A percentile compares a stretch with the other conserved stretches of the same genome.
These are phyloP conservation scores for Colletotrichum sp. DNA, from an alignment of 2,329 filamentous ascomycete species.

Conservation along the genomic window DNA sequence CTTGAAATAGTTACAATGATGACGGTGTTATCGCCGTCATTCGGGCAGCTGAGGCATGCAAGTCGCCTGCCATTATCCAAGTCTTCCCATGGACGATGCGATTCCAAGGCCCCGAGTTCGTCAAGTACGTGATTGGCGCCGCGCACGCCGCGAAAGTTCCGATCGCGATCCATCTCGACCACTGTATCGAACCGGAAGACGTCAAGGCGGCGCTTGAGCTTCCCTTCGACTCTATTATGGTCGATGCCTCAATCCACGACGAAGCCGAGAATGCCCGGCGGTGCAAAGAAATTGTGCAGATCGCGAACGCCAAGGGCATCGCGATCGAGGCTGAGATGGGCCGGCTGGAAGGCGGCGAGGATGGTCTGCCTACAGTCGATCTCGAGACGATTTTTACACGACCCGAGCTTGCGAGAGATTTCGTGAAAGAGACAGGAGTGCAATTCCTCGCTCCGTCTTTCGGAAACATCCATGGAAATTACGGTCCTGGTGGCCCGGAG, in stretches of 20 bases:
- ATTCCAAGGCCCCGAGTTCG: constrained; percentile 57
- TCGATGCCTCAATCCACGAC: constrained; percentile 70
- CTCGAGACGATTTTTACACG: neutral
- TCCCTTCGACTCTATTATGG: constrained; percentile 68
- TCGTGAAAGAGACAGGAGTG: neutral
- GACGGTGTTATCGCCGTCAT: neutral
- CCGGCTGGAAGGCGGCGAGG: neutral
- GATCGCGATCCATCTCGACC: constrained; percentile 61
- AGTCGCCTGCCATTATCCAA: constrained; percentile 65
- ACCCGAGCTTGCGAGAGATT: neutral
- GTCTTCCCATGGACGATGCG: constrained; percentile 70
- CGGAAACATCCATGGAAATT: neutral
- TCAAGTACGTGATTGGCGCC: constrained; percentile 51
- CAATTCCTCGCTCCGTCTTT: neutral
- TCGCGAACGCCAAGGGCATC: constrained; percentile 64
- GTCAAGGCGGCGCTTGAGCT: constrained; percentile 34
- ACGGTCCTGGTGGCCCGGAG: neutral
- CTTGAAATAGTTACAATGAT: neutral
- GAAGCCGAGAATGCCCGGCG: constrained; percentile 64
- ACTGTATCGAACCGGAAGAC: constrained; percentile 47
- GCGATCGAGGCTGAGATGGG: constrained; percentile 65
- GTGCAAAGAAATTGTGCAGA: constrained; percentile 60
- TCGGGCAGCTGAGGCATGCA: neutral
- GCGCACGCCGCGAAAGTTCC: constrained; percentile 55
- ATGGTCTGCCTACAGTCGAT: neutral